Evolutionary conservation across 306 rosid species (phyloP).

Genomic region (Lathyrus tuberosus): DNA sequence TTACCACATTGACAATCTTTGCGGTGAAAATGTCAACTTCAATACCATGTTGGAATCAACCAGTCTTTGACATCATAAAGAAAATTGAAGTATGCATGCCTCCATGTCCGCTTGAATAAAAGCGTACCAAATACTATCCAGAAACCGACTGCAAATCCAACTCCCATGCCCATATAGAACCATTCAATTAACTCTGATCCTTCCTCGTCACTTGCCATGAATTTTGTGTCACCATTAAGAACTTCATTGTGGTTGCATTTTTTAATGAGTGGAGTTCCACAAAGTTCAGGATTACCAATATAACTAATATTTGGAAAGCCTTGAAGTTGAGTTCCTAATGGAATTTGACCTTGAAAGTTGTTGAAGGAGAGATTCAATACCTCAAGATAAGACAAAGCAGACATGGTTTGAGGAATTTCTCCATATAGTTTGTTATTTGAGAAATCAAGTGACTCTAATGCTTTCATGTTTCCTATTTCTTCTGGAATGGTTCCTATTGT

Average conservation of each 20-base stretch:
- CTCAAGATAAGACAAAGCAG: no score
- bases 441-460: no score
- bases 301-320: slow-evolving; percentile 18
- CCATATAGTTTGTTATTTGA: no score
- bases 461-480: no score
- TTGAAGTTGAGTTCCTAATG: no score
- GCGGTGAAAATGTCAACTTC: not conserved
- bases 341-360: no score
- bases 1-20: not conserved
- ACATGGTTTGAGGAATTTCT: no score
- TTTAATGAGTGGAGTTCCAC: slow-evolving; percentile 26
- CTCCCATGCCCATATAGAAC: slow-evolving; percentile 24
- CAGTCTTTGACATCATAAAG: not conserved
- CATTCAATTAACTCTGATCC: not conserved
- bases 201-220: not conserved
- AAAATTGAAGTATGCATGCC: slow-evolving; percentile 21
- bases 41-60: not conserved
- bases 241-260: not conserved
- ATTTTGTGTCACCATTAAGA: not conserved
- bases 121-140: slow-evolving; percentile 10
- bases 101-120: slow-evolving; percentile 9
- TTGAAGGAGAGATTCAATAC: no score
- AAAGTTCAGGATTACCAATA: slow-evolving; percentile 26
- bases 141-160: slow-evolving; percentile 17
- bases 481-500: no score